Evolutionary conservation across 2,329 filamentous ascomycete species (phyloP).

Genomic region (Phialocephala subalpina): DNA sequence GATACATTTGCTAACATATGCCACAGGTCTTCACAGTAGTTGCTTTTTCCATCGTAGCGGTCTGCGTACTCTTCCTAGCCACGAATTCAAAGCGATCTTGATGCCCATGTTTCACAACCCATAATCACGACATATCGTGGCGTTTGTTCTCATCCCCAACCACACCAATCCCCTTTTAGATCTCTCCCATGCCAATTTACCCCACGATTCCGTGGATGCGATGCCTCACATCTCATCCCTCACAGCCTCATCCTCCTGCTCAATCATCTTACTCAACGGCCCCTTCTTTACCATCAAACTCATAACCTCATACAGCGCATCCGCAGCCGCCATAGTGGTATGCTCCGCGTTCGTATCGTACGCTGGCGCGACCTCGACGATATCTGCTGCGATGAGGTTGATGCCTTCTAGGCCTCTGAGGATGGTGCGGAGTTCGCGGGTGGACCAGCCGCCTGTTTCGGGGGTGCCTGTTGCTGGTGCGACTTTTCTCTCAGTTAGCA

Average conservation of each 20-base stretch:
- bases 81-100: slow-evolving; percentile 47
- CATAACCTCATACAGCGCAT: slow-evolving; percentile 80
- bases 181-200: background rate
- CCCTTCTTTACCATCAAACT: slow-evolving; percentile 85
- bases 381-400: slow-evolving; percentile 74
- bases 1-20: slow-evolving; percentile 6
- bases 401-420: slow-evolving; percentile 73
- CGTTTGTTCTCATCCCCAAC: background rate
- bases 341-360: slow-evolving; percentile 78
- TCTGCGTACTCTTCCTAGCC: slow-evolving; percentile 68
- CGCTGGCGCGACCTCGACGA: slow-evolving; percentile 77
- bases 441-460: slow-evolving; percentile 80
- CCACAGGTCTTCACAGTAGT: slow-evolving; percentile 67
- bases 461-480: slow-evolving; percentile 79
- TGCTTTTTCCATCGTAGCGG: slow-evolving; percentile 68
- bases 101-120: background rate
- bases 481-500: slow-evolving; percentile 49
- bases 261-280: slow-evolving; percentile 62
- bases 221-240: slow-evolving; percentile 36
- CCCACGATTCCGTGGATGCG: background rate
- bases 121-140: slow-evolving; percentile 5
- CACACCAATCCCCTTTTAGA: background rate
- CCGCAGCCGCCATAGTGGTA: slow-evolving; percentile 76
- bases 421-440: slow-evolving; percentile 76
- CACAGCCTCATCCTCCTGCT: slow-evolving; percentile 26